Evolutionary conservation across 441 rosid species (phyloP), one percentile per base, ranked within the genome.

Genomic region (Macaranga tanarius): DNA sequence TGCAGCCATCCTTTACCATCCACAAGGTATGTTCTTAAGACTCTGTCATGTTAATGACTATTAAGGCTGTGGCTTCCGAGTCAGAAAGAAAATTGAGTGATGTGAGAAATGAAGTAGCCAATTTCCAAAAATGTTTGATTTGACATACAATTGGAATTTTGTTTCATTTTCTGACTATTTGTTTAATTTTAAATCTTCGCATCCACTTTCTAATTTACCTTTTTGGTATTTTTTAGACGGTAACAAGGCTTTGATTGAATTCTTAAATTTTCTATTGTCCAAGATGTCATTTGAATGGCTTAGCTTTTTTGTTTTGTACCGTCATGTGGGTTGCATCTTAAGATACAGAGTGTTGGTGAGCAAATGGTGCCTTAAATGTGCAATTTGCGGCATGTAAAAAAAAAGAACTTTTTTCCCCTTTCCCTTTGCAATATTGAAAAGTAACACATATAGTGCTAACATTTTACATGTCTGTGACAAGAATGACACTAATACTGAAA

Each of bases 1-100:
- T 93, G 87, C 97, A 89, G 78, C 98, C 98, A 69, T 81, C 96
- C 65, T 96, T 93, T 84, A 96, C 92, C 22, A 90, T 96, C 78
- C 99, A 93, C 79, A 96, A 96, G 92, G 97, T 90, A 73, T 71
- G 81, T 68, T 66, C 31, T 56, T 68, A 44, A 17, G 19, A 38
- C 28, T 48, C 7, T 9, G 19, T 34, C 54, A 34, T 10, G 16
- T 56, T 25, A 44, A 56, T 38, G 28, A 62, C 34, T n/a, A n/a
- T n/a, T n/a, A n/a, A n/a, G n/a, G n/a, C n/a, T 13, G 67, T 34
- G 50, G 56, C 60, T 28, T 61, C 17, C 5, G 31, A 34, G 6
- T 31, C 17, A 1, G 31, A 22, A 6, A 10, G 20, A 2, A 16
- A 44, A 60, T 31, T 61, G 34, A 20, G 22, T 13, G 2, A 23